Percentiles rank a stretch among this genome's conserved stretches.
Evolutionary conservation across 2,329 filamentous ascomycete species (phyloP).

Genomic region (Chrysoporthe puriensis): DNA sequence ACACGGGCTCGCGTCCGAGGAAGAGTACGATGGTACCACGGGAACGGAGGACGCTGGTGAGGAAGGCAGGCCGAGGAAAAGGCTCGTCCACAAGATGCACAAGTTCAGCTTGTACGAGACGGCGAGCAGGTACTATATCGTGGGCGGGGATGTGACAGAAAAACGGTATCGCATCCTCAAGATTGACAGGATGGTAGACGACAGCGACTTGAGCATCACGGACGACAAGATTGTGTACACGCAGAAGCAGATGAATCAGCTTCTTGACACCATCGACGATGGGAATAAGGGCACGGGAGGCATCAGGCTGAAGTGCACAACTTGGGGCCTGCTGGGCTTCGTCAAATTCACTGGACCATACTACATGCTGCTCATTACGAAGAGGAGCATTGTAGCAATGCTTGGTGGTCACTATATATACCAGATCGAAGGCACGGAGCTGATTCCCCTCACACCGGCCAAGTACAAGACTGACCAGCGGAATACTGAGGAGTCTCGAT

Average conservation of each 20-base stretch:
- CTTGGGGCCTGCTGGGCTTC: constrained; percentile 93
- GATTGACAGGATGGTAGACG: constrained; percentile 84
- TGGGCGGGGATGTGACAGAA: constrained; percentile 89
- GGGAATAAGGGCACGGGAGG: constrained; percentile 91
- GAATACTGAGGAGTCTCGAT: constrained; percentile 87
- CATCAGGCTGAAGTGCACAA: constrained; percentile 84
- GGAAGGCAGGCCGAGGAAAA: constrained; percentile 33
- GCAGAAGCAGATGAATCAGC: constrained; percentile 86
- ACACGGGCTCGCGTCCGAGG: constrained; percentile 28
- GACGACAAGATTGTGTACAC: constrained; percentile 97
- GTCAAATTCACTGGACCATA: constrained; percentile 94
- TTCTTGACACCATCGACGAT: constrained; percentile 93
- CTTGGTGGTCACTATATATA: constrained; percentile 95
- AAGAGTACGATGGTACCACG: constrained; percentile 33
- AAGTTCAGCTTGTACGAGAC: constrained; percentile 99
- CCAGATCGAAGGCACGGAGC: constrained; percentile 90
- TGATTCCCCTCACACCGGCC: constrained; percentile 81
- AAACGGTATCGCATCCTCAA: constrained; percentile 89
- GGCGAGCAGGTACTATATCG: constrained; percentile 88
- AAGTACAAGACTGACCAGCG: constrained; percentile 75
- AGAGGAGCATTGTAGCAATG: constrained; percentile 94
- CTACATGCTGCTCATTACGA: constrained; percentile 97
- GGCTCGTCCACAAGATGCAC: constrained; percentile 73
- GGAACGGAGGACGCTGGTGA: constrained; percentile 40
- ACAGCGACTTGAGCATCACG: constrained; percentile 78